A percentile compares a stretch with the other conserved stretches of the same genome.
These are phyloP conservation scores for Phytopythium litorale DNA, from an alignment of 352 stramenopile genomes.

Conservation along the genomic window DNA sequence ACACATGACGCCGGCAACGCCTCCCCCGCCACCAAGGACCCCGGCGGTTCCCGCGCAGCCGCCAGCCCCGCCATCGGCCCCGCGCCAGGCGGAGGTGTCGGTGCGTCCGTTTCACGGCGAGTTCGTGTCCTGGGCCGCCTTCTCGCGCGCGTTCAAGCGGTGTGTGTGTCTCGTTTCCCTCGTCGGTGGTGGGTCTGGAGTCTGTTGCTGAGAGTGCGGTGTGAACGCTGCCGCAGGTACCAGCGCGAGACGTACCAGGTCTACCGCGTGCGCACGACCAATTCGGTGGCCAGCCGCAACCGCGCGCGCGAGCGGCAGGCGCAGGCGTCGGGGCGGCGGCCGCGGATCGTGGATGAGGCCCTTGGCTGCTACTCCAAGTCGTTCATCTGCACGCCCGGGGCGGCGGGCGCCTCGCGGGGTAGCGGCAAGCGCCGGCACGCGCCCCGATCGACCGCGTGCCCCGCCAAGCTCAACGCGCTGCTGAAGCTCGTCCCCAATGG, in stretches of 20 bases:
- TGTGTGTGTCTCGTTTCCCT: neutral
- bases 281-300: conserved; percentile 1
- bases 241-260: conserved; percentile 1
- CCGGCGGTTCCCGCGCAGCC: neutral
- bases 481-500: neutral
- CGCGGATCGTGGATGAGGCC: neutral
- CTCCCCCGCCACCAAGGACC: too few species aligned
- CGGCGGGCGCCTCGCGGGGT: neutral
- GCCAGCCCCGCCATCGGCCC: neutral
- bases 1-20: too few species aligned
- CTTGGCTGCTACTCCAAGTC: neutral
- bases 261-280: conserved; percentile 5
- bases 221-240: neutral
- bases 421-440: neutral
- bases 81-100: neutral
- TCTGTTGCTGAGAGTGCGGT: neutral
- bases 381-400: conserved; percentile 4
- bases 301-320: conserved; percentile 3
- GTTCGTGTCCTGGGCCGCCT: neutral
- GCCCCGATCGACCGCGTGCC: neutral
- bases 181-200: neutral
- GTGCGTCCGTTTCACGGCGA: neutral
- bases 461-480: neutral
- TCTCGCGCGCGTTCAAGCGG: conserved; percentile 1
- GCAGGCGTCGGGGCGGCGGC: neutral